A percentile compares a stretch with the other conserved stretches of the same genome.
These are phyloP conservation scores for Boletus barrowsii DNA, from an alignment of 768 basidiomycete genomes.

Conservation along the genomic window DNA sequence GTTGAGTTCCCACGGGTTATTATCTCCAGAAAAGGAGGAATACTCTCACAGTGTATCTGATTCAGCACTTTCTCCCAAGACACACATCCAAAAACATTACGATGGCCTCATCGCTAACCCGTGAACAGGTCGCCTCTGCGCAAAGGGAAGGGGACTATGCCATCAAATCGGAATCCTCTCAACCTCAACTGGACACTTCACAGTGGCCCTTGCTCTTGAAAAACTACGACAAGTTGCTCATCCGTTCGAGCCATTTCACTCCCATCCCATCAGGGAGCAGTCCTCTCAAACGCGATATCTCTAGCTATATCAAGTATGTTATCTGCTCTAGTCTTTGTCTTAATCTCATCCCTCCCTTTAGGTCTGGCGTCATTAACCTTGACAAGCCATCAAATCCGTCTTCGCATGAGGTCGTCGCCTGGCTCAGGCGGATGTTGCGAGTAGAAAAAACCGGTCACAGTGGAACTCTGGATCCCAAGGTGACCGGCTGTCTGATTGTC, in stretches of 20 bases:
- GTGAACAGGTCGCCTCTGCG: constrained; percentile 68
- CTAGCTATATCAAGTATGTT: constrained; percentile 83
- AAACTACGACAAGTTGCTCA: constrained; percentile 96
- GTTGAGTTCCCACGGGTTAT: constrained; percentile 31
- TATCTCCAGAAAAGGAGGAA: constrained; percentile 11
- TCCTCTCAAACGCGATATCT: constrained; percentile 92
- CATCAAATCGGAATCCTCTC: constrained; percentile 73
- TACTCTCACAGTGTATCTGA: constrained; percentile 17
- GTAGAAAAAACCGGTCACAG: constrained; percentile 99
- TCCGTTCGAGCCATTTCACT: constrained; percentile 95
- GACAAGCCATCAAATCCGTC: constrained; percentile 99
- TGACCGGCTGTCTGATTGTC: constrained; percentile 97
- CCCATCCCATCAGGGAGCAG: constrained; percentile 93
- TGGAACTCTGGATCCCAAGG: constrained; percentile 97
- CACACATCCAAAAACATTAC: background rate
- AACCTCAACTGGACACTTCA: constrained; percentile 87
- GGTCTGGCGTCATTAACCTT: constrained; percentile 97
- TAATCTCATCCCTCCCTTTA: constrained; percentile 29
- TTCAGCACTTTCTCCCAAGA: background rate
- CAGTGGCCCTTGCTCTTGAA: constrained; percentile 97
- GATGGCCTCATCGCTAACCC: constrained; percentile 42
- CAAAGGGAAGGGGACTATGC: constrained; percentile 73
- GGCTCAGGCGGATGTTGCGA: constrained; percentile 94
- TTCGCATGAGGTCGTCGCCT: constrained; percentile 98
- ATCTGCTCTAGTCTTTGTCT: background rate